Evolutionary conservation across 2,329 filamentous ascomycete species (phyloP), one percentile per base, ranked within the genome.

Genomic region (Fusarium torulosum): DNA sequence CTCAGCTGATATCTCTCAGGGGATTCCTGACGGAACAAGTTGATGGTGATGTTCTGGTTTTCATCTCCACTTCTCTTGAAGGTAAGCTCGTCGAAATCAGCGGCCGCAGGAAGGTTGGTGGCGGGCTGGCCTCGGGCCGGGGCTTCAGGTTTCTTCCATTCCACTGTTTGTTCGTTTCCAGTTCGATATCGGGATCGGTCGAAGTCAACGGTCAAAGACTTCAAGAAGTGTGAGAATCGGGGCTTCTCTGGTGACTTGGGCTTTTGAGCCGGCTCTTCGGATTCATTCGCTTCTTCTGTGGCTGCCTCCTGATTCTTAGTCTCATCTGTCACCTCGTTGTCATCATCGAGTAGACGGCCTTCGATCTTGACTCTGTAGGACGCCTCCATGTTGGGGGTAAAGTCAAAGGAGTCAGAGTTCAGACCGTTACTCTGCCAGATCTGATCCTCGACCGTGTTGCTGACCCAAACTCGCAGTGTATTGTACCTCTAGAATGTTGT

Each of bases 31-130:
- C 93, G 87, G 66, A 88, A 86, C 33, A 99, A 85, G 74, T 94
- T 97, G 80, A 99, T 91, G 13, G 89, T 94, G 70, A 97, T 89
- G 76, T 97, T 97, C 71, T 92, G 85, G 72, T 97, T 97, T 77
- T 97, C 94, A 76, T 99, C 96, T 33, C 93, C 91, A 72, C 91
- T 93, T 53, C 96, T 88, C 82, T 96, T 93, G 77, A 99, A 98
- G 42, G 94, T 91, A 43, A 99, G 83, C 75, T 92, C 91, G 79
- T 97, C 96, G 74, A 98, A 97, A 74, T 96, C 93, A 43, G 89
- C 87, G 31, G 88, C 88, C 31, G 89, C 83, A 8, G 90, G 85
- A 27, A 72, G 59, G 29, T 51, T 69, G 19, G 68, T 59, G 20
- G 59, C 64, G n/a, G 84, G 73, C 11, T 78, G 75, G 52, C 85